Percentiles rank a stretch among this genome's conserved stretches.
Evolutionary conservation across 1,139 yeast species (phyloP).

Genomic region (Hemisphaericaspora subhashii): DNA sequence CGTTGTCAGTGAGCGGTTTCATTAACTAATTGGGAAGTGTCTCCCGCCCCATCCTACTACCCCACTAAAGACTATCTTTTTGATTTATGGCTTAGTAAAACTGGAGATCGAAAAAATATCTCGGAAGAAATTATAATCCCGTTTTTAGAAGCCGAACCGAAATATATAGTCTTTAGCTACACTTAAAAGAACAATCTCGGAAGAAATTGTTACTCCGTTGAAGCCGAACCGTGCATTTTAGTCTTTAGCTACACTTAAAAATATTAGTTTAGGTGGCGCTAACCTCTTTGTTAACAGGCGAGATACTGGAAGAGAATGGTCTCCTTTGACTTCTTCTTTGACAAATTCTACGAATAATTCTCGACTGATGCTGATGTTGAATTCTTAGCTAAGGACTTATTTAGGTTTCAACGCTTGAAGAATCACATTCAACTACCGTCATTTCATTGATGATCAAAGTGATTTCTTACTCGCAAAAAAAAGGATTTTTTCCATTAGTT

Average conservation of each 20-base stretch:
- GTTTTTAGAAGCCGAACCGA: too few species aligned
- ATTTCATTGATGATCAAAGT: constrained; percentile 41
- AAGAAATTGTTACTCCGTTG: too few species aligned
- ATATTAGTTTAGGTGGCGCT: constrained; percentile 5
- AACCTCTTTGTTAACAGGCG: neutral
- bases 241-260: neutral
- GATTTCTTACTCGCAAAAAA: too few species aligned
- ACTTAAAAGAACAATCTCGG: too few species aligned
- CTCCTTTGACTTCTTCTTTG: constrained; percentile 44
- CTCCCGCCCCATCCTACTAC: neutral
- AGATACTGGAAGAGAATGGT: too few species aligned
- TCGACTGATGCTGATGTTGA: constrained; percentile 47
- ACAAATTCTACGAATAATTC: constrained; percentile 47
- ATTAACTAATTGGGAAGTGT: neutral
- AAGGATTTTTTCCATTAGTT: too few species aligned
- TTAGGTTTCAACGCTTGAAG: constrained; percentile 45
- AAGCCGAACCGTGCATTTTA: neutral
- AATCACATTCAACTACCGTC: constrained; percentile 49
- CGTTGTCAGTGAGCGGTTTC: neutral
- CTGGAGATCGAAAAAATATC: neutral
- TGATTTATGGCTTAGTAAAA: too few species aligned
- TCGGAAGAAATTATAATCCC: constrained; percentile 2
- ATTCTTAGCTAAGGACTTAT: constrained; percentile 34
- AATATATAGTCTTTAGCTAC: too few species aligned
- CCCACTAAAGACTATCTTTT: neutral